Evolutionary conservation across 2,329 filamentous ascomycete genomes (phyloP), one percentile per base, ranked within the genome.

Genomic region (Fusarium stilboides): DNA sequence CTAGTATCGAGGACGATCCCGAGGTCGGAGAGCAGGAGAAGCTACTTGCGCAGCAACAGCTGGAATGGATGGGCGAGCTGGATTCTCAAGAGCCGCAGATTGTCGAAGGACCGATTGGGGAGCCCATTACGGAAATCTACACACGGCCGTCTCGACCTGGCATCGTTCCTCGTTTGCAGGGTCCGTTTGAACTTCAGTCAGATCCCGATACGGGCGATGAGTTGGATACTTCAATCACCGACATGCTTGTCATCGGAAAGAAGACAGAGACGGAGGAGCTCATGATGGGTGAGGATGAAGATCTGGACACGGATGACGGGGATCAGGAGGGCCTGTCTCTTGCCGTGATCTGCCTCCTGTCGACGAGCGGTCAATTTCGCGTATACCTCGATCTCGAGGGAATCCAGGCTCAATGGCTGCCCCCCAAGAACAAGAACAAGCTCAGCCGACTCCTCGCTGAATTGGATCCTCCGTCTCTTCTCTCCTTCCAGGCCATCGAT

Each of bases 31-130:
- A 85, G 22, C 80, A 83, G 26, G 83, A 84, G 36, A 89, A 85
- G 75, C 80, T 88, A 5, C 79, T 91, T 34, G 86, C 86, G 2
- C 88, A 90, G 73, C 89, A 91, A 72, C 89, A 91, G 72, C 80
- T 91, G 8, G 86, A 89, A 54, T 91, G 89, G 89, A 91, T 91
- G 87, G 85, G 87, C 3, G 88, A 91, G 57, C 77, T 91, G 50
- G 89, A 91, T 73, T 83, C 82, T 7, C 89, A 91, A 75, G 88
- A 91, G 57, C 88, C 89, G 0, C 82, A 82, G 19, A 71, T 87
- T n/a, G 72, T 88, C 5, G 87, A 90, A 15, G 80, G 81, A 0
- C 76, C 81, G 1, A 73, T 77, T 13, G 84, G 83, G 24, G 86
- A 89, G 37, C 81, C 83, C 7, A 77, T 82, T 0, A 77, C 82